A percentile compares a stretch with the other conserved stretches of the same genome.
Evolutionary conservation across 441 rosid species (phyloP).

Genomic region (Croton setiger): DNA sequence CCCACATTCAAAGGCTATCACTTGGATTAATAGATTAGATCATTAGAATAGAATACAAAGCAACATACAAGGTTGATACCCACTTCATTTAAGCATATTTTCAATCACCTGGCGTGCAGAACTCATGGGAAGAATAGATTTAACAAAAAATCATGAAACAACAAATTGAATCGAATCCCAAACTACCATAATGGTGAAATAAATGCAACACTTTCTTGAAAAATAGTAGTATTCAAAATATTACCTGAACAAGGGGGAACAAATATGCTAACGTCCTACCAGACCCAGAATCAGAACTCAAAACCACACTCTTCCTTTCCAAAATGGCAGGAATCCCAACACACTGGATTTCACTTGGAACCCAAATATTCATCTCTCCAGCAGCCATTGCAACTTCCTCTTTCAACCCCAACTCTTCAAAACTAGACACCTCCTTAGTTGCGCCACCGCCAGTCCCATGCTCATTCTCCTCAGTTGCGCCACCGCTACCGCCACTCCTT

Average conservation of each 20-base stretch:
- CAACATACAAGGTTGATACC: not conserved
- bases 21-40: too few species aligned
- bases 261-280: constrained; percentile 77
- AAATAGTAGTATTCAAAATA: constrained; percentile 26
- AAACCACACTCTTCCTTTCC: constrained; percentile 63
- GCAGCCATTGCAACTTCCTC: constrained; percentile 72
- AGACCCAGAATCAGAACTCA: constrained; percentile 79
- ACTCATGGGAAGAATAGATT: not conserved
- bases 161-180: not conserved
- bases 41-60: not conserved
- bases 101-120: constrained; percentile 7
- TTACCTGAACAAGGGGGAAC: constrained; percentile 78
- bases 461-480: too few species aligned
- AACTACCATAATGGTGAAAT: not conserved
- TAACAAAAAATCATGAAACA: not conserved
- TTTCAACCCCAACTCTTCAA: constrained; percentile 63
- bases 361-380: constrained; percentile 54
- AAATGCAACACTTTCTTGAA: constrained; percentile 22
- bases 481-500: too few species aligned
- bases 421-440: constrained; percentile 35
- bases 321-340: constrained; percentile 69
- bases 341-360: constrained; percentile 81
- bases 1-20: not conserved
- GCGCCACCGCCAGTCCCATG: too few species aligned
- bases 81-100: constrained; percentile 2